phyloP scores from a whole-genome alignment of 768 basidiomycete species.

The Tulasnella sp. region DNA sequence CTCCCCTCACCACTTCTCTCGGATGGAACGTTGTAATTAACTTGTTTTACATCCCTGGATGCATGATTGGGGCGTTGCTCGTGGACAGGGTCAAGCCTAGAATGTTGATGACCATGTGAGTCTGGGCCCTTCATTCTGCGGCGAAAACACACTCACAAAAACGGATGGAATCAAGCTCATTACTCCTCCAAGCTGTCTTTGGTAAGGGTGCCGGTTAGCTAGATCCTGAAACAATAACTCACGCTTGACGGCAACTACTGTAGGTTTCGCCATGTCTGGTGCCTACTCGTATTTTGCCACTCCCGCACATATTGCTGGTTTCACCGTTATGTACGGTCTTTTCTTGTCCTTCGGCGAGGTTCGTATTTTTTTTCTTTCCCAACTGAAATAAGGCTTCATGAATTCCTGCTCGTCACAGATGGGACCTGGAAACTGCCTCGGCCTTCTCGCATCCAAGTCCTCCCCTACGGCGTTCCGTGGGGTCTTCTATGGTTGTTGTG shows the following conservation, averaged over 20 bases:
- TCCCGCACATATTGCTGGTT: slow-evolving; percentile 27
- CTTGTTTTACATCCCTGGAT: slow-evolving; percentile 63
- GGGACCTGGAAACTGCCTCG: slow-evolving; percentile 79
- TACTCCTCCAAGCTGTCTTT: slow-evolving; percentile 28
- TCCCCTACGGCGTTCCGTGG: slow-evolving; percentile 81
- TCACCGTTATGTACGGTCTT: slow-evolving; percentile 72
- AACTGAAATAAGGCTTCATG: neutral
- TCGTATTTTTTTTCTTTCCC: neutral
- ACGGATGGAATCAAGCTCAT: neutral
- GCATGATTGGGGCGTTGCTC: slow-evolving; percentile 55
- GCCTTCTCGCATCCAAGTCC: slow-evolving; percentile 76
- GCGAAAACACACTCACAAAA: neutral
- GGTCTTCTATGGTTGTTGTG: slow-evolving; percentile 63
- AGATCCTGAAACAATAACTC: neutral
- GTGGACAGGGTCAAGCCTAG: slow-evolving; percentile 73
- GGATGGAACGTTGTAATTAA: slow-evolving; percentile 88
- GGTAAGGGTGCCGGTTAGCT: neutral
- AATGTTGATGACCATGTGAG: slow-evolving; percentile 51
- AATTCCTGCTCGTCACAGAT: slow-evolving; percentile 24
- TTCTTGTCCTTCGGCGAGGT: slow-evolving; percentile 81
- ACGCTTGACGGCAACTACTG: neutral
- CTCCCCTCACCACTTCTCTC: slow-evolving; percentile 53
- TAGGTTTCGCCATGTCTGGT: slow-evolving; percentile 85
- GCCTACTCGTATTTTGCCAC: slow-evolving; percentile 43
- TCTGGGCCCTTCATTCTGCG: neutral